Base-by-base conservation (phyloP, 371 early-diverging fungal genomes). In the Mucor racemosus region DNA sequence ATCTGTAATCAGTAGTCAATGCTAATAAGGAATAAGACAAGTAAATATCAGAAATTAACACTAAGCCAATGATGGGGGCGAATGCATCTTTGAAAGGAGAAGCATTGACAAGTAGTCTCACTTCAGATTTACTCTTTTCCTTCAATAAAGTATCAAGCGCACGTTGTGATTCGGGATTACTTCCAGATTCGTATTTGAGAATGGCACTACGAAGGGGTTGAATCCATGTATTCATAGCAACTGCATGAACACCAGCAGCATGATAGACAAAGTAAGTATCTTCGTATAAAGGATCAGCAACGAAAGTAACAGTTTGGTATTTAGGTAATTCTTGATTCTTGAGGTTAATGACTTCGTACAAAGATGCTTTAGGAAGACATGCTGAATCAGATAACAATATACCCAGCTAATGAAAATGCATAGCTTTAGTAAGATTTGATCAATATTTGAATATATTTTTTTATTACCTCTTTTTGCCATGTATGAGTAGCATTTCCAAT, bases 211-310 rank as follows among this genome's bases (percentile, higher is more conserved):
- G 46, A 13, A 78, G 64, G 1, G 57, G 35, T 4, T 80, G 65
- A 0, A 77, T n/a, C 72, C 78, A 77, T 36, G 71, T 60, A 1
- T 44, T 68, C 68, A 76, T 68, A 0, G 50, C 53, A 31, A 83
- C 59, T 11, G 68, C 71, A 57, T 77, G 72, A 0, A 77, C 77
- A 15, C 83, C 83, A 17, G 58, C 71, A 46, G 74, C 65, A 59
- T 80, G 80, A 56, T 80, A 80, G 7, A 67, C 70, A 48, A 76
- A 83, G 26, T 71, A 76, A 0, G 67, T 76, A 34, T 80, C 79
- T 31, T 63, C 36, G 36, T 78, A 77, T 15, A 74, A 59, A 10
- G 76, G 73, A 62, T 83, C 77, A 8, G 46, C 34, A 0, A 78
- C 44, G 14, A 83, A 67, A 9, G 61, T 40, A 14, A 77, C 61